Evolutionary conservation across 2,329 filamentous ascomycete species (phyloP), one percentile per base, ranked within the genome.

Genomic region (Xylariaceae sp.): DNA sequence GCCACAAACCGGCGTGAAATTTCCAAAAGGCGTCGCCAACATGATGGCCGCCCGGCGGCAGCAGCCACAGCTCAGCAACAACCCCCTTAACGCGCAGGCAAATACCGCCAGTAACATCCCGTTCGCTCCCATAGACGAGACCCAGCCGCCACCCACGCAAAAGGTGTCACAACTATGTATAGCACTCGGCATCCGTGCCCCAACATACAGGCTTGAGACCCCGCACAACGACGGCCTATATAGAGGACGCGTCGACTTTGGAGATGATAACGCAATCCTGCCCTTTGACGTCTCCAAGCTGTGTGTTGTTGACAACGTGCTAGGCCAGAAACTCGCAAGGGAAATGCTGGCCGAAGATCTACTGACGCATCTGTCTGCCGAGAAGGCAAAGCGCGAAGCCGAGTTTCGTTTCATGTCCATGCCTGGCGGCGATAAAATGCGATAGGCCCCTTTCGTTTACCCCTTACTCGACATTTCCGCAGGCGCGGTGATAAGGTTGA

Each of bases 321-420:
- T 64, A 3, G 68, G 72, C 2, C 70, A 67, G 59, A 67, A 64
- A 41, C 54, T 63, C 9, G 68, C 74, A 1, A 73, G 65, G 59
- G 66, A 72, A 55, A 64, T 62, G 50, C 63, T 80, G 3, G 74
- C 76, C 0, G 68, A 71, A 57, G 57, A 61, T 30, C 62, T 80
- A 2, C 57, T 79, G 13, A 56, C 36, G 5, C 71, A 68, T 62
- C 55, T 81, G 29, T 29, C 61, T 7, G 26, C 48, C 5, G 53
- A 67, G 30, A 50, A 64, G 42, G 53, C 36, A 12, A 50, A 65
- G 49, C 57, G 61, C 40, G 58, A 44, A 0, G 44, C 15, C 2
- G 22, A 10, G 21, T 26, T 37, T 5, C 15, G 19, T 8, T 57
- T 53, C 5, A 6, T 58, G 8, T 47, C 46, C 12, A 26, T 34